Conservation (phyloP, 2,329 filamentous ascomycete genomes). For the Scortechinia acanthostroma region DNA sequence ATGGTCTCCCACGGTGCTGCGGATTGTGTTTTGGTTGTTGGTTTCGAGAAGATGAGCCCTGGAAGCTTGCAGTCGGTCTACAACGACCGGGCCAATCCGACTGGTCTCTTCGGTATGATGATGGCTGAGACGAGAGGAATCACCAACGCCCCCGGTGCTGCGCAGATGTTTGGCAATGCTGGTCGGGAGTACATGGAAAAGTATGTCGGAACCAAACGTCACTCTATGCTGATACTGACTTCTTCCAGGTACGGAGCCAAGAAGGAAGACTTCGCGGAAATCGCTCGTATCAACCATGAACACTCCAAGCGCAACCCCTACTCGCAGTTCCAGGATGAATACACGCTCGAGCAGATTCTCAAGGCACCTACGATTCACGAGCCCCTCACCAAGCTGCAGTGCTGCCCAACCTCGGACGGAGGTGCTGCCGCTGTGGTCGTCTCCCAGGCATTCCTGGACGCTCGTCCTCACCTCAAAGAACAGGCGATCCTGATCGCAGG, state of each 20-base stretch:
- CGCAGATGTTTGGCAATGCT: conserved; percentile 93
- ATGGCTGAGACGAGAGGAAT: conserved; percentile 77
- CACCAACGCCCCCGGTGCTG: conserved; percentile 76
- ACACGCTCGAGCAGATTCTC: conserved; percentile 77
- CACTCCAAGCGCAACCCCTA: conserved; percentile 92
- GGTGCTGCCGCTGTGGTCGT: conserved; percentile 83
- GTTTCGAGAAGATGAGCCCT: conserved; percentile 96
- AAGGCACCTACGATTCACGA: conserved; percentile 71
- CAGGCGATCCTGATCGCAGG: conserved; percentile 87
- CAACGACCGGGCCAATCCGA: conserved; percentile 77
- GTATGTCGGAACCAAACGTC: too few species aligned
- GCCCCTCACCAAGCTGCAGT: conserved; percentile 94
- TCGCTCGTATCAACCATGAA: conserved; percentile 83
- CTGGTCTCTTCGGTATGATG: conserved; percentile 65
- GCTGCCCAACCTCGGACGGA: conserved; percentile 92
- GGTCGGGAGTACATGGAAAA: conserved; percentile 92
- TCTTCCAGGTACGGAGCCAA: conserved; percentile 69
- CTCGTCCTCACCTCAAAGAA: conserved; percentile 71
- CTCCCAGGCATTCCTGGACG: conserved; percentile 80
- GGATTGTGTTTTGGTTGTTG: conserved; percentile 83
- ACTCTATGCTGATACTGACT: too few species aligned
- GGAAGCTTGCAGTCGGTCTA: conserved; percentile 80
- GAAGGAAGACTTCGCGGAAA: conserved; percentile 84
- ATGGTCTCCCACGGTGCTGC: conserved; percentile 74
- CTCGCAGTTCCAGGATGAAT: conserved; percentile 92